Evolutionary conservation across 2,329 filamentous ascomycete genomes (phyloP).

Genomic region (Thyridium curvatum): DNA sequence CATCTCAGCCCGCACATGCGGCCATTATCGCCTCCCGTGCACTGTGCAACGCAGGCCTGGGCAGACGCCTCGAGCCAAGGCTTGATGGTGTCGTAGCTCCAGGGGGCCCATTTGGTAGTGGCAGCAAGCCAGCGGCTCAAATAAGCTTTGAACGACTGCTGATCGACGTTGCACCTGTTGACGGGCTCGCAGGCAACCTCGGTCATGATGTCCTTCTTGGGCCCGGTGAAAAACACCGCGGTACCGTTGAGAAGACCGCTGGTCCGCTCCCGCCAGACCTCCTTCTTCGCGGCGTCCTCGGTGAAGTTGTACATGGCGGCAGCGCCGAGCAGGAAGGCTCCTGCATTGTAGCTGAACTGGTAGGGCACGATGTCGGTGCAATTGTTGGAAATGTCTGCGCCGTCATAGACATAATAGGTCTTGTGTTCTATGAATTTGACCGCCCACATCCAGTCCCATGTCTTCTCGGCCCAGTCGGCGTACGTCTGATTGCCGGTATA

Average conservation of each 20-base stretch:
- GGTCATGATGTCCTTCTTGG: constrained; percentile 50
- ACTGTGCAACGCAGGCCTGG: constrained; percentile 49
- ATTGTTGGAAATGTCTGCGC: constrained; percentile 48
- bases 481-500: constrained; percentile 78
- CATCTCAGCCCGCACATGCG: constrained; percentile 56
- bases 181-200: constrained; percentile 61
- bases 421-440: constrained; percentile 50
- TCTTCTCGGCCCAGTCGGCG: constrained; percentile 66
- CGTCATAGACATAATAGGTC: constrained; percentile 55
- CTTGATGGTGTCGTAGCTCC: constrained; percentile 46
- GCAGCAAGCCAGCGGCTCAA: constrained; percentile 55
- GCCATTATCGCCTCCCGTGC: constrained; percentile 48
- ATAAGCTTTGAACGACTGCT: constrained; percentile 60
- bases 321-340: constrained; percentile 58
- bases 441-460: constrained; percentile 62
- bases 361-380: constrained; percentile 53
- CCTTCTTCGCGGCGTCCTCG: constrained; percentile 18
- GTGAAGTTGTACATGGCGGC: constrained; percentile 65
- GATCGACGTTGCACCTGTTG: constrained; percentile 54
- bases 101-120: constrained; percentile 57
- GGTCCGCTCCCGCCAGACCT: constrained; percentile 50
- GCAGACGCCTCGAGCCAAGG: constrained; percentile 49
- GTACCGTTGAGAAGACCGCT: constrained; percentile 49
- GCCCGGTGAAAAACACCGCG: constrained; percentile 43
- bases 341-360: constrained; percentile 64